A percentile compares a stretch with the other conserved stretches of the same genome.
Conservation (phyloP, 2,329 filamentous ascomycete genomes). For the Microdochium paspali region DNA sequence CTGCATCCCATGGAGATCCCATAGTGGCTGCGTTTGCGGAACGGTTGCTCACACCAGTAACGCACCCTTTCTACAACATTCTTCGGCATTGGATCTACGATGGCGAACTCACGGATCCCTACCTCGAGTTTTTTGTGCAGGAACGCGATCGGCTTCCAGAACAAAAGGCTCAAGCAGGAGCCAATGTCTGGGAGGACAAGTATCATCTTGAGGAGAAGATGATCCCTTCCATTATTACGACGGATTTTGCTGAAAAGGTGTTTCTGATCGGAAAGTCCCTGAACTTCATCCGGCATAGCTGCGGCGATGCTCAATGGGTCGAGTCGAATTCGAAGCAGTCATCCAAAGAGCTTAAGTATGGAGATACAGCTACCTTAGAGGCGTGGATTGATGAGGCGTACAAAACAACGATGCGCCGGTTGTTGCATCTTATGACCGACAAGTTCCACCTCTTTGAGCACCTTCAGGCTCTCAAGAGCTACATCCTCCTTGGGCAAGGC, state of each 20-base stretch:
- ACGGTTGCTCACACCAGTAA: slow-evolving; percentile 75
- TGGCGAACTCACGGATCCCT: slow-evolving; percentile 93
- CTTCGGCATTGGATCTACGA: slow-evolving; percentile 96
- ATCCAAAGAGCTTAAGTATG: slow-evolving; percentile 85
- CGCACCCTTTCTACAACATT: slow-evolving; percentile 93
- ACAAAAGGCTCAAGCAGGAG: slow-evolving; percentile 43
- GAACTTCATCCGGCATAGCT: slow-evolving; percentile 96
- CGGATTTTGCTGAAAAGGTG: slow-evolving; percentile 91
- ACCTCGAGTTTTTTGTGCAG: slow-evolving; percentile 87
- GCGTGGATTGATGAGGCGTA: slow-evolving; percentile 94
- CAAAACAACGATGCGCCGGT: slow-evolving; percentile 92
- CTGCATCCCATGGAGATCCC: slow-evolving; percentile 87
- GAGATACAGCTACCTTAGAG: slow-evolving; percentile 85
- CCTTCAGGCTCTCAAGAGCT: slow-evolving; percentile 83
- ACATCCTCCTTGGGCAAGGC: slow-evolving; percentile 86
- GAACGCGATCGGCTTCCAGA: slow-evolving; percentile 31
- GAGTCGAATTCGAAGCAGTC: slow-evolving; percentile 89
- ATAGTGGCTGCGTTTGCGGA: slow-evolving; percentile 92
- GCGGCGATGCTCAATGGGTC: slow-evolving; percentile 89
- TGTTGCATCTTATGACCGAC: slow-evolving; percentile 86
- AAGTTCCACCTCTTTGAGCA: slow-evolving; percentile 96
- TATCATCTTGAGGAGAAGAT: slow-evolving; percentile 78
- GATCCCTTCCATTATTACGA: slow-evolving; percentile 87
- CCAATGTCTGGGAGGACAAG: slow-evolving; percentile 95
- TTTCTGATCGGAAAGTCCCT: slow-evolving; percentile 96